Evolutionary conservation across 2,329 filamentous ascomycete species (phyloP).

Genomic region (Stachybotrys elegans): DNA sequence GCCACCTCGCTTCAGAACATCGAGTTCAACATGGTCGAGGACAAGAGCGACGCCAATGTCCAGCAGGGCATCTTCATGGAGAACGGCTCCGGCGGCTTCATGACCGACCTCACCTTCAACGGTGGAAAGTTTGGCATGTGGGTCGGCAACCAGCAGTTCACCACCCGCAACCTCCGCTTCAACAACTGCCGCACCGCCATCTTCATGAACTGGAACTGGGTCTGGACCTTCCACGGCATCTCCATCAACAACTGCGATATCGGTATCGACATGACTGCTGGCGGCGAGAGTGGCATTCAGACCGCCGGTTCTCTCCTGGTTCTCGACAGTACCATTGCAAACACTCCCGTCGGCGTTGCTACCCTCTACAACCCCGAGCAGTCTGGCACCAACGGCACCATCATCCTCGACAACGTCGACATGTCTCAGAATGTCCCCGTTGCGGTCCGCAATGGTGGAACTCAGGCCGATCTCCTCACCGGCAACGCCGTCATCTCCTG

Average conservation of each 20-base stretch:
- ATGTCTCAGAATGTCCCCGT: conserved; percentile 62
- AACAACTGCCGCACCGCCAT: conserved; percentile 78
- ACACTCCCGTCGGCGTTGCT: conserved; percentile 70
- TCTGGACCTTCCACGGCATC: conserved; percentile 74
- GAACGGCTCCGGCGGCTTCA: conserved; percentile 78
- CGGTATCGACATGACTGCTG: conserved; percentile 73
- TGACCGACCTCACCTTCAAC: conserved; percentile 78
- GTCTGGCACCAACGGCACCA: conserved; percentile 68
- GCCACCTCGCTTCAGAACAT: conserved; percentile 78
- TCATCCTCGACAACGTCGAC: conserved; percentile 87
- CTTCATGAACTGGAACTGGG: conserved; percentile 91
- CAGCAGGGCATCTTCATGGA: conserved; percentile 82
- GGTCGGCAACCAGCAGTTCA: conserved; percentile 84
- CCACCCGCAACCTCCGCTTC: conserved; percentile 76
- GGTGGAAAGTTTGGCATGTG: conserved; percentile 75
- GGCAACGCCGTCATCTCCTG: conserved; percentile 72
- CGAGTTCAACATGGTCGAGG: conserved; percentile 70
- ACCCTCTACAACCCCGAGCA: conserved; percentile 64
- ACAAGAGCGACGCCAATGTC: conserved; percentile 57
- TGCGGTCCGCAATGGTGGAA: conserved; percentile 58
- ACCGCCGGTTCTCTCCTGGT: conserved; percentile 82
- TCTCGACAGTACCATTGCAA: conserved; percentile 72
- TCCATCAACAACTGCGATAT: conserved; percentile 69
- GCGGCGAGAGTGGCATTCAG: conserved; percentile 50
- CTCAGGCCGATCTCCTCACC: conserved; percentile 55